Conservation (phyloP, 2,329 filamentous ascomycete genomes). For the Xylaria sp. region DNA sequence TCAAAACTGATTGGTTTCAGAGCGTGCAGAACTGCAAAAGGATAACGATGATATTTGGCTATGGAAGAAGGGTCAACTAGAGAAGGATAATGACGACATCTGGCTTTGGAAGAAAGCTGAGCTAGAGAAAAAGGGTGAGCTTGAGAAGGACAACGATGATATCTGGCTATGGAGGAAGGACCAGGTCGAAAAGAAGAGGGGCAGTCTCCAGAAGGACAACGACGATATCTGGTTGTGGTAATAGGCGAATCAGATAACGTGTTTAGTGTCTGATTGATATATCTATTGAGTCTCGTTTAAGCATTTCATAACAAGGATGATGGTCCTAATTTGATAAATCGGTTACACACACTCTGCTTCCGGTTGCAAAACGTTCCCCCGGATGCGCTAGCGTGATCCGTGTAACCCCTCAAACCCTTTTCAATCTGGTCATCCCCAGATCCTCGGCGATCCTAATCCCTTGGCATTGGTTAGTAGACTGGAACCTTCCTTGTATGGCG, state of each 20-base stretch:
- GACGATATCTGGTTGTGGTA: constrained; percentile 40
- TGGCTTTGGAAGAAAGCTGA: constrained; percentile 40
- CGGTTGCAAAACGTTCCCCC: no score
- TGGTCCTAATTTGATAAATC: background rate
- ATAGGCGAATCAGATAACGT: background rate
- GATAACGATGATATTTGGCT: constrained; percentile 30
- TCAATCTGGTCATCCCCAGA: background rate
- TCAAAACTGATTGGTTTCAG: constrained; percentile 20
- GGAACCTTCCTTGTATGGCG: background rate
- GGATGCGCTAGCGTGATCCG: background rate
- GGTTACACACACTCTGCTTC: background rate
- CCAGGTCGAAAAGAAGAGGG: no score
- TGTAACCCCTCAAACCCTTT: no score
- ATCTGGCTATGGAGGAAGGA: constrained; percentile 25
- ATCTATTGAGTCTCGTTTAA: background rate
- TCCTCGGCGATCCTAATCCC: constrained; percentile 4
- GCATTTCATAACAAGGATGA: background rate
- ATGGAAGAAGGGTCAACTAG: constrained; percentile 31
- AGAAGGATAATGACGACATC: constrained; percentile 37
- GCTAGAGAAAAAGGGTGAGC: constrained; percentile 19
- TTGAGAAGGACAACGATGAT: constrained; percentile 34
- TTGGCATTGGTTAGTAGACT: background rate
- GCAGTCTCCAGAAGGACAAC: constrained; percentile 27
- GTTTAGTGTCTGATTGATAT: background rate
- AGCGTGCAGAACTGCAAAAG: constrained; percentile 31